Conservation (phyloP, 768 basidiomycete genomes). For the Sistotremastrum niveocremeum region DNA sequence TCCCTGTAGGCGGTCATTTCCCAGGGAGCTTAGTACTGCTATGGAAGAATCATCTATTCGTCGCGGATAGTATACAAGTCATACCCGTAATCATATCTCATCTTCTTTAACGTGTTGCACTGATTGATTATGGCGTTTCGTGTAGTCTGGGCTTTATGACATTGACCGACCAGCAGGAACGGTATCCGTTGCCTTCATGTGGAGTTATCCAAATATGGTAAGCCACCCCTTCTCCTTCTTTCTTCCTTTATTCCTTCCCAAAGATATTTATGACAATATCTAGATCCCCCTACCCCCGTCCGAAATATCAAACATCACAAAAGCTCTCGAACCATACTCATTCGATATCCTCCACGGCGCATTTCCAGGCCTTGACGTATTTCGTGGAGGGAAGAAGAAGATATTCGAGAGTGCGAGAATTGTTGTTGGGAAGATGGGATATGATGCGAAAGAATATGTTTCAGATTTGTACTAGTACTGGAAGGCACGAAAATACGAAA, state of each 20-base stretch:
- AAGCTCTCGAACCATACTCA: conserved; percentile 1
- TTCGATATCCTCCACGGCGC: conserved; percentile 4
- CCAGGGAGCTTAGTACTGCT: conserved; percentile 5
- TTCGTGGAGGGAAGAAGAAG: conserved; percentile 5
- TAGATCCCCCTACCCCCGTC: conserved; percentile 5
- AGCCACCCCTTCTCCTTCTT: no score
- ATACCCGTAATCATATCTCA: conserved; percentile 3
- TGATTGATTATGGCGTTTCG: background rate
- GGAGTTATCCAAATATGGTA: conserved; percentile 6
- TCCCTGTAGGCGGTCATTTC: conserved; percentile 6
- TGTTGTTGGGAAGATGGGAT: background rate
- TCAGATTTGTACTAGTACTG: no score
- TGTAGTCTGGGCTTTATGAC: conserved; percentile 3
- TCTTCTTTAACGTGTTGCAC: background rate
- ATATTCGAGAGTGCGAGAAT: conserved; percentile 5
- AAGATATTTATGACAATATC: background rate
- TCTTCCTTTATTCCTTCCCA: background rate
- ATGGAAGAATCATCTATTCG: conserved; percentile 3
- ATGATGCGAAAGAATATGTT: no score
- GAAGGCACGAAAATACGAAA: no score
- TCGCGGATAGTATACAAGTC: conserved; percentile 5
- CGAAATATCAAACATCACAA: conserved; percentile 1
- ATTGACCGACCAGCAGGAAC: background rate
- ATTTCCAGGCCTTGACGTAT: conserved; percentile 4
- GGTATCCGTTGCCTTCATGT: conserved; percentile 6